Base-by-base conservation (phyloP, 768 basidiomycete species). In the Leccinum rimulosum region DNA sequence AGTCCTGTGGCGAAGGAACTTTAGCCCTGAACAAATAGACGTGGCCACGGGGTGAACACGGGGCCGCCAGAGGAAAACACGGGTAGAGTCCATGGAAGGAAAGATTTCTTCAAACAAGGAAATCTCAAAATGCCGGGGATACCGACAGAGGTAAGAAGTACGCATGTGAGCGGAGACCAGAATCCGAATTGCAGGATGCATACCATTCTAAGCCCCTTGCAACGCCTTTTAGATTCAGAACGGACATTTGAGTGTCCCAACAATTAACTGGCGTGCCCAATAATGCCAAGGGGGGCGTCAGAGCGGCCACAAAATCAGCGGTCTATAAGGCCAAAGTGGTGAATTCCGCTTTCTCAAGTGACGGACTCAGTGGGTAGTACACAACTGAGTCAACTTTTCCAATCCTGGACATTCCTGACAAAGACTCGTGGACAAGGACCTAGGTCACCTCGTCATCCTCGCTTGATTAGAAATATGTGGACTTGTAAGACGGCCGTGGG, bases 381-480 rank as follows among this genome's bases (percentile, higher is more conserved):
- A 43, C 28, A 27, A 28, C 27, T 10, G 43, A 40, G n/a, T 45
- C 6, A 19, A 1, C 43, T 22, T 30, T 50, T 27, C 55, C 12
- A 50, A 31, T 49, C 57, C 36, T n/a, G 38, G 36, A 45, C 28
- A 33, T 48, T 50, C 12, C 14, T 40, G 48, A 54, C 56, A 51
- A 57, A 15, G 31, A 28, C 27, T 56, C 51, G 53, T 60, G 61
- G 55, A 59, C 31, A 38, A 56, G 68, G 68, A 71, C 68, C 68
- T 50, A 67, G 1, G 65, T 56, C 69, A 70, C 69, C 67, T 56
- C 12, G 47, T 56, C 54, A 69, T 67, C 25, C n/a, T 50, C 30
- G 30, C 56, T 50, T 25, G 43, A 55, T 56, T 63, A 52, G 58
- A 60, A 33, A 54, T 31, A 38, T 25, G 50, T 33, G 53, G 11